Evolutionary conservation across 169 alveolate genomes (phyloP).

Genomic region (Plasmodium gaboni): DNA sequence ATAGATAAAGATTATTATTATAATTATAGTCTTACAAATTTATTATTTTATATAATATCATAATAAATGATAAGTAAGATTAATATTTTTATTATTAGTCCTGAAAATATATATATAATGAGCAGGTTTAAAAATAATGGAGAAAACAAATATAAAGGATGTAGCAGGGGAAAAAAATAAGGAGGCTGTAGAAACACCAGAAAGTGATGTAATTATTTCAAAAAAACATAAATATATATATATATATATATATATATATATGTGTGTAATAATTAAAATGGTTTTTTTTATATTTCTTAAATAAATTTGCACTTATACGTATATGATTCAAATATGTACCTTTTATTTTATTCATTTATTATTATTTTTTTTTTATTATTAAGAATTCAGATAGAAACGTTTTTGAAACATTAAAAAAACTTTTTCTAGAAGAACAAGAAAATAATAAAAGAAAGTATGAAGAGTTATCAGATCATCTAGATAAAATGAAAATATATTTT

Average conservation of each 20-base stretch:
- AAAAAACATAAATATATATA: neutral
- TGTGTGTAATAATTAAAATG: no score
- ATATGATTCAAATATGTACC: no score
- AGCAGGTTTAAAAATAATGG: no score
- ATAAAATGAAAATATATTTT: conserved; percentile 64
- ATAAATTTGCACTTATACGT: no score
- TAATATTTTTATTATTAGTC: no score
- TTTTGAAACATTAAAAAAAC: conserved; percentile 59
- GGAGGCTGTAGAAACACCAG: conserved; percentile 14
- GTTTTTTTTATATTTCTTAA: no score
- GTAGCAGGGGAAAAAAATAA: conserved; percentile 21
- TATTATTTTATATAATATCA: no score
- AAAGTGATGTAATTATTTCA: conserved; percentile 37
- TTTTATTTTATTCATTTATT: neutral
- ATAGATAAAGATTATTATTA: no score
- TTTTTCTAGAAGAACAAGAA: conserved; percentile 64
- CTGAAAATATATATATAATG: no score
- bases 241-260: no score
- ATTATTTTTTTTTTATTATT: neutral
- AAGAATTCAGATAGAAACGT: conserved; percentile 51
- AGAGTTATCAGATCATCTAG: conserved; percentile 51
- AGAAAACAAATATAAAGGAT: conserved; percentile 1
- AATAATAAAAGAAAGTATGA: conserved; percentile 43
- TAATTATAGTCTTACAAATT: no score
- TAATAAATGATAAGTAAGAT: no score